Evolutionary conservation across 495 filamentous ascomycete species (phyloP), one percentile per base, ranked within the genome.

Genomic region (Aspergillus taichungensis): DNA sequence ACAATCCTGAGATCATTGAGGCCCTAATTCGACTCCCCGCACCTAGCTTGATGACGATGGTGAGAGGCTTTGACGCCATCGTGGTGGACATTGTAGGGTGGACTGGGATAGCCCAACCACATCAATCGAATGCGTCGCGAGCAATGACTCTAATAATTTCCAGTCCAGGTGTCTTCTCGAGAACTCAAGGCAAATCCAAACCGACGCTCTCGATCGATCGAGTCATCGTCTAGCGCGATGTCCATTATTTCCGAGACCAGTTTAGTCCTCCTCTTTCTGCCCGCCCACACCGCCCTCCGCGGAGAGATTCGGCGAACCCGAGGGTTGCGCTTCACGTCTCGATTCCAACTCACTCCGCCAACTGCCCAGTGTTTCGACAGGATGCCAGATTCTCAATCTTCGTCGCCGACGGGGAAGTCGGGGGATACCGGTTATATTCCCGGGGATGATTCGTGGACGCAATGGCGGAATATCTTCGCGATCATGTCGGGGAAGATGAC

Each of bases 11-110:
- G 18, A 37, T 18, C 47, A 8, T 37, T 11, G 36, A 51, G 45
- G 38, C 44, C 40, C 53, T 46, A 51, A 40, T 51, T 52, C 37
- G 49, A 13, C 34, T 45, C 56, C 56, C 59, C 81, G 70, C 73
- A 95, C 90, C 90, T 51, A 96, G 72, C 69, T 96, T 96, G 51
- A 96, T 95, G 54, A 96, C 90, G 46, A 96, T 81, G 34, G 84
- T 88, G 51, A 83, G 63, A 53, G 67, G 50, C 14, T 62, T 43
- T 34, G 57, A 55, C 14, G 45, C 47, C 47, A 57, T 57, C 56
- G 64, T 62, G 43, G 34, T 43, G 33, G 18, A 24, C 18, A 24
- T 24, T 24, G 18, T 24, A 24, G 18, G 4, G 18, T 24, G 18
- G 18, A 24, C 18, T 24, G 18, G 18, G 18, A 24, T 24, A 24